Base-by-base conservation (phyloP, 139 green algal genomes). In the Tetraselmis chui region DNA sequence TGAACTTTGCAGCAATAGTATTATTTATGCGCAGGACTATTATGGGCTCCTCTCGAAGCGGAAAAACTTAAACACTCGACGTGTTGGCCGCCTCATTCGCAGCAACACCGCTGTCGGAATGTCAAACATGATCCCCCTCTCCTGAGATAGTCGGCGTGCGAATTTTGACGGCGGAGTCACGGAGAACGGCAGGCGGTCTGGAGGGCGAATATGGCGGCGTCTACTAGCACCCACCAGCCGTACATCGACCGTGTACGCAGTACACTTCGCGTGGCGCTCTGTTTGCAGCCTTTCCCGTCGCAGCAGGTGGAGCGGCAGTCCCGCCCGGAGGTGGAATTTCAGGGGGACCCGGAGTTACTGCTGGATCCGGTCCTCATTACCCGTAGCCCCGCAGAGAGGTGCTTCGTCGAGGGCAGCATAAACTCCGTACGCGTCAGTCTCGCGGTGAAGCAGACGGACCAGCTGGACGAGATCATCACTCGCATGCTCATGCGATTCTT, bases 371-470 rank as follows among this genome's bases (percentile, higher is more conserved):
- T 93, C 0, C 30, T 78, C 0, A 86, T 95, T 0, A 67, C 29
- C 1, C 84, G 91, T 23, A 87, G 78, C 75, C 83, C 87, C 1
- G 59, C 81, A 1, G 91, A 92, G 78, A 59, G 83, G 59, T 91
- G 87, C 76, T 86, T 95, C 23, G 91, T 95, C 11, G 91, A 95
- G 81, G 81, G 78, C 0, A 84, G 82, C 59, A 89, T 92, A 30
- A 95, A 95, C 87, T 90, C 84, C 27, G 79, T 89, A 25, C 84
- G 91, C 22, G 31, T 95, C 32, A 91, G 84, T 79, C 59, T 95
- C n/a, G 89, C 87, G 76, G 82, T 90, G 32, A 80, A 80, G 29
- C 85, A 90, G 31, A 31, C 78, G 2, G 89, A 93, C 81, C 78
- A 86, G 28, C 67, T 93, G 45, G 90, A 93, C 84, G 85, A 86